Conservation (phyloP, 768 basidiomycete species). For the Leccinum imitatum region DNA sequence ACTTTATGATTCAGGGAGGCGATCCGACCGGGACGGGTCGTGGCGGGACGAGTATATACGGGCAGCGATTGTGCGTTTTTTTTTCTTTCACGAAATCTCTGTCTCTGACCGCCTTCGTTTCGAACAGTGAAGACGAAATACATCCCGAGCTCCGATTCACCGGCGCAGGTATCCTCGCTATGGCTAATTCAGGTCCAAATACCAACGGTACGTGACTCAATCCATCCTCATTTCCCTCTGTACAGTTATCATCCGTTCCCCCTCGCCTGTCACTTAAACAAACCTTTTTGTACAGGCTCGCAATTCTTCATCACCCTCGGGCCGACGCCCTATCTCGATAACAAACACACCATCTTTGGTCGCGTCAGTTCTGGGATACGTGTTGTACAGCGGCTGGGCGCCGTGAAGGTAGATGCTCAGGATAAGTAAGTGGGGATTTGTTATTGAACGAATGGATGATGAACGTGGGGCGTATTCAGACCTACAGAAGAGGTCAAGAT, state of each 20-base stretch:
- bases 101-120: no score
- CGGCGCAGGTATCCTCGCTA: neutral
- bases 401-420: slow-evolving; percentile 85
- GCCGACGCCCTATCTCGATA: slow-evolving; percentile 82
- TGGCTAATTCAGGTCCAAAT: slow-evolving; percentile 2
- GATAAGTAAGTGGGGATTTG: slow-evolving; percentile 59
- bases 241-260: neutral
- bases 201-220: slow-evolving; percentile 59
- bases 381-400: slow-evolving; percentile 87
- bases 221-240: accelerated
- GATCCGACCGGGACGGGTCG: neutral
- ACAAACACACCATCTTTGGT: slow-evolving; percentile 88
- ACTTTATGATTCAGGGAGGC: neutral
- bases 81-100: no score
- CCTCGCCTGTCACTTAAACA: no score
- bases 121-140: neutral
- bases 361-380: slow-evolving; percentile 90
- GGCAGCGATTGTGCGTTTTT: neutral
- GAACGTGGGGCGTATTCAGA: slow-evolving; percentile 20
- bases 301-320: slow-evolving; percentile 91
- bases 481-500: slow-evolving; percentile 87
- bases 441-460: neutral
- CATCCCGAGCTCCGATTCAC: neutral
- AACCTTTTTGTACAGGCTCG: slow-evolving; percentile 63
- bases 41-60: neutral